These are phyloP conservation scores for Plantago lanceolata DNA, from an alignment of 305 asterid genomes.

Conservation along the genomic window DNA sequence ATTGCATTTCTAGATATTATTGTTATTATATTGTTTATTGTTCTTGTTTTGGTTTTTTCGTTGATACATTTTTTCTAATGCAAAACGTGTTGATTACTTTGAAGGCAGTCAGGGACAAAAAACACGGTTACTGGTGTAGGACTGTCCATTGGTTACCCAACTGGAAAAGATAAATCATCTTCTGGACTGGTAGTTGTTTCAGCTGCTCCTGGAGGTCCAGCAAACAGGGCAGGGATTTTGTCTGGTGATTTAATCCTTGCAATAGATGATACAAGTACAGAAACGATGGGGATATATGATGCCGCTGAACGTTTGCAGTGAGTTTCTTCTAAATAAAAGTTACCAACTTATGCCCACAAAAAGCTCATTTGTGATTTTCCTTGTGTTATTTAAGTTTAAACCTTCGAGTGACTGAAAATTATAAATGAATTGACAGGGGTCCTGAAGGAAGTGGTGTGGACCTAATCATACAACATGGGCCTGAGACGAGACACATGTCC, in stretches of 20 bases:
- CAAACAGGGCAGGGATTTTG: constrained; percentile 69
- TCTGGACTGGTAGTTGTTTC: constrained; percentile 82
- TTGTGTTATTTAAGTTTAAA: constrained; percentile 14
- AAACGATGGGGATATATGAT: constrained; percentile 80
- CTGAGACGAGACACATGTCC: constrained; percentile 57
- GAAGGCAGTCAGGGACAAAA: constrained; percentile 99
- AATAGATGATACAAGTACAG: constrained; percentile 70
- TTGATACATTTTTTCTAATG: constrained; percentile 24
- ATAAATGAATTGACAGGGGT: constrained; percentile 58
- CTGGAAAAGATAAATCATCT: constrained; percentile 48
- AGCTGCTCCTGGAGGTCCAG: constrained; percentile 95
- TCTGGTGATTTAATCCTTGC: constrained; percentile 83
- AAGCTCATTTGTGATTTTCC: constrained; percentile 1
- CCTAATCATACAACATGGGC: constrained; percentile 56
- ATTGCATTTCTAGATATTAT: background rate
- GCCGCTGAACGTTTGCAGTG: constrained; percentile 92
- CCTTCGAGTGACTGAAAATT: constrained; percentile 24
- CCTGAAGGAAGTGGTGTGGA: constrained; percentile 90
- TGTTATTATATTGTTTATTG: constrained; percentile 6
- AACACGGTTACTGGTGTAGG: constrained; percentile 89
- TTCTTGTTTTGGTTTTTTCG: constrained; percentile 8
- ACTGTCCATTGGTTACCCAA: constrained; percentile 82
- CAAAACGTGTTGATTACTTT: constrained; percentile 38
- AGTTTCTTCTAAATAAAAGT: constrained; percentile 36
- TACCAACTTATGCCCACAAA: constrained; percentile 20